Evolutionary conservation across 371 early-diverging fungal species (phyloP), one percentile per base, ranked within the genome.

Genomic region (Rhizopus microsporus): DNA sequence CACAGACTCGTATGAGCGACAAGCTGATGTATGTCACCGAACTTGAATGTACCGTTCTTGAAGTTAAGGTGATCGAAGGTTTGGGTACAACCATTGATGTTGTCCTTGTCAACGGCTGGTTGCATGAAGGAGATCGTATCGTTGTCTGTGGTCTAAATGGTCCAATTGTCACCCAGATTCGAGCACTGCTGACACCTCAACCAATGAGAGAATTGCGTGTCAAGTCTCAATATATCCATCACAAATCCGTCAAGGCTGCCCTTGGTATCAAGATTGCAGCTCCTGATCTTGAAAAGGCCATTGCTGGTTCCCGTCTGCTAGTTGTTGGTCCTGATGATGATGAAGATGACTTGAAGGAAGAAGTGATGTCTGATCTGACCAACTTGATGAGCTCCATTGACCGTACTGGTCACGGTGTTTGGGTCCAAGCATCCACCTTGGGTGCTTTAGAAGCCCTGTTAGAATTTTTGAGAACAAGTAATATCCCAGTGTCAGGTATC

Each of bases 41-140:
- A 71, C 83, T 99, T 15, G 98, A 99, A 83, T 97, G 98, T 84
- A 99, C 99, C 17, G 97, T 99, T 47, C 81, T 99, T 54, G 99
- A 99, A 86, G 99, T 99, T 64, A 99, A 99, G 85, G 97, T 97
- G n/a, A 91, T 97, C 69, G 99, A 99, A 82, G 99, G 99, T 63
- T 87, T 95, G 52, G 99, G 99, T 63, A 96, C 96, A 1, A 98
- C 99, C 1, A 93, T 99, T 59, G 99, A 99, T 83, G 99, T 98
- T 43, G 92, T 99, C 46, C 84, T 99, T 59, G 93, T 95, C 31
- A 99, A 99, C 77, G 99, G 99, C 69, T 87, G 92, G 53, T 74
- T 99, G 63, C 86, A 89, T 62, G 99, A 99, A 82, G 99, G 99
- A 46, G 99, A 99, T 75, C 88, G 92, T 54, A 98, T 99, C 56